Conservation (phyloP, 2,329 filamentous ascomycete species). For the Phaeosphaeria sp. region DNA sequence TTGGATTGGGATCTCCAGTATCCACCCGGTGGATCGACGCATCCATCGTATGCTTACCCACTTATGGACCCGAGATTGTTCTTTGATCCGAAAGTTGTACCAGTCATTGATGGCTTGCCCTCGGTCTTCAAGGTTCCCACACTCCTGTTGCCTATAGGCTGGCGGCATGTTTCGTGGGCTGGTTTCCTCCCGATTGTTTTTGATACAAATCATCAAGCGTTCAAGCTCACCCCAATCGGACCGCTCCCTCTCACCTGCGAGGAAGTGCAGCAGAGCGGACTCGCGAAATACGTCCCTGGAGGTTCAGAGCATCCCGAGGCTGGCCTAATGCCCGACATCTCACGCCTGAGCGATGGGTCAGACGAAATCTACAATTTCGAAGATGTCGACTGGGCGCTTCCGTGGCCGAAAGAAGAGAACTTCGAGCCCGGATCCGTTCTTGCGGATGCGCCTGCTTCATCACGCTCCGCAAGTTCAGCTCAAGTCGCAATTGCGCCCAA, state of each 20-base stretch:
- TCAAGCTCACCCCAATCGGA: conserved; percentile 28
- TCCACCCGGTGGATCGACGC: conserved; percentile 23
- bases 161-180: conserved; percentile 23
- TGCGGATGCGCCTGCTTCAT: background rate
- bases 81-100: conserved; percentile 17
- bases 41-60: conserved; percentile 26
- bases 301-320: conserved; percentile 22
- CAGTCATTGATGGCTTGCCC: conserved; percentile 20
- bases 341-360: conserved; percentile 17
- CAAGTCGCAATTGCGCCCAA: background rate
- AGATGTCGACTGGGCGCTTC: conserved; percentile 14
- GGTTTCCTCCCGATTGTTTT: conserved; percentile 24
- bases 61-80: conserved; percentile 16
- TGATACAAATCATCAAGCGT: conserved; percentile 22
- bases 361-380: conserved; percentile 28
- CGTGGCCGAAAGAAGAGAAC: conserved; percentile 9
- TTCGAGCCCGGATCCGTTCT: background rate
- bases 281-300: conserved; percentile 23
- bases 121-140: conserved; percentile 6
- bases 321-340: conserved; percentile 14
- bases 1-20: conserved; percentile 22
- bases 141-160: conserved; percentile 15
- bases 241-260: conserved; percentile 24
- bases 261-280: conserved; percentile 22
- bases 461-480: background rate